Evolutionary conservation across 208 protist genomes (phyloP).

Genomic region (Lotmaria passim): DNA sequence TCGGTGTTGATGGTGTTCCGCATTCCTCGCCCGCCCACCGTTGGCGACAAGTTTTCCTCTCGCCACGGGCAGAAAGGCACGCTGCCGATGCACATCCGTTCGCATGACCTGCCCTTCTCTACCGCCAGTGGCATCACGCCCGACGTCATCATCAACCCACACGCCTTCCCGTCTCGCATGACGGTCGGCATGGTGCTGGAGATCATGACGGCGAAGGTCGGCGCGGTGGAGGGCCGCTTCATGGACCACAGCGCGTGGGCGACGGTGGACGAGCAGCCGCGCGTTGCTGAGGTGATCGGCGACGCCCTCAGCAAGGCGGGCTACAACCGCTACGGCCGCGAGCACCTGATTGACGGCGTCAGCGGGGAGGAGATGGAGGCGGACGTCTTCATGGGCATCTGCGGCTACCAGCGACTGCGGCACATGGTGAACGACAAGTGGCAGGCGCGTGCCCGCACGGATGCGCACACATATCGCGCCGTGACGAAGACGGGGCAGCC

Average conservation of each 20-base stretch:
- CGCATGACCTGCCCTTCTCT: constrained; percentile 95
- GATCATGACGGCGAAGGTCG: constrained; percentile 97
- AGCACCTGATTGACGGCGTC: constrained; percentile 95
- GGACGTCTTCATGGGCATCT: constrained; percentile 98
- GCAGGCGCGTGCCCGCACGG: constrained; percentile 96
- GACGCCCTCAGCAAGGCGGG: constrained; percentile 94
- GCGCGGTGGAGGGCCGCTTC: constrained; percentile 94
- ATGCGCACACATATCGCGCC: constrained; percentile 89
- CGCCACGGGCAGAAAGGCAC: constrained; percentile 99
- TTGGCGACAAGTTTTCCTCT: constrained; percentile 99
- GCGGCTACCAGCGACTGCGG: constrained; percentile 99
- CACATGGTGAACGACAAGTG: constrained; percentile 99
- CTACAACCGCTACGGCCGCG: constrained; percentile 98
- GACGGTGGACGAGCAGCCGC: constrained; percentile 63
- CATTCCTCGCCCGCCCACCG: constrained; percentile 95
- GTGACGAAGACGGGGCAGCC: constrained; percentile 98
- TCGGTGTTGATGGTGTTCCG: constrained; percentile 85
- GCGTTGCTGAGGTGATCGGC: constrained; percentile 94
- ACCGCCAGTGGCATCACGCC: constrained; percentile 96
- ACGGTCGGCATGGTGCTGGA: constrained; percentile 99
- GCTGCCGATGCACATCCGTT: constrained; percentile 94
- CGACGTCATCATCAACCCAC: constrained; percentile 99
- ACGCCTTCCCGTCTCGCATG: constrained; percentile 99
- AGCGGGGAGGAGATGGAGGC: constrained; percentile 96
- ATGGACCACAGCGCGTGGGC: constrained; percentile 97